A percentile compares a stretch with the other conserved stretches of the same genome.
Evolutionary conservation across 257 asterid species (phyloP).

Genomic region (Datura wrightii): DNA sequence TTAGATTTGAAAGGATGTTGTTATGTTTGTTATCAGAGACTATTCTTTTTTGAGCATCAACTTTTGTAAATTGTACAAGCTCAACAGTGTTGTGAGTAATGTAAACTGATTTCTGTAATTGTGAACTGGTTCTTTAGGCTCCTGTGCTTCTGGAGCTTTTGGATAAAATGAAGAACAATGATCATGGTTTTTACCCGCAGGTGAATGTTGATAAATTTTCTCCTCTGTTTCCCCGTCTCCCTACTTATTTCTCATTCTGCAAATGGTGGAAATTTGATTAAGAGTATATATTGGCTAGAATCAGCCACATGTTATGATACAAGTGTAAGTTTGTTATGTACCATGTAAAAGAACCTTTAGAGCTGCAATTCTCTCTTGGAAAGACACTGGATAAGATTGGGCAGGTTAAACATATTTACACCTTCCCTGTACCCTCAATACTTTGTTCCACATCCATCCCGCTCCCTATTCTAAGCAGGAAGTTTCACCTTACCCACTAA

Average conservation of each 20-base stretch:
- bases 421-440: not conserved
- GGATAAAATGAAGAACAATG: conserved; percentile 64
- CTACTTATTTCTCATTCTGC: not conserved
- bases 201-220: conserved; percentile 39
- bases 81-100: not conserved
- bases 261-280: not conserved
- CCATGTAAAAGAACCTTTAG: not conserved
- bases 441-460: not conserved
- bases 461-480: not conserved
- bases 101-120: conserved; percentile 22
- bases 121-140: conserved; percentile 52
- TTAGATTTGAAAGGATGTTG: not conserved
- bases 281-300: not conserved
- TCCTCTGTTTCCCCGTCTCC: not conserved
- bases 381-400: not conserved
- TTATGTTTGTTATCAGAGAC: not conserved
- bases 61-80: not conserved
- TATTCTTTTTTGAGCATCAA: not conserved
- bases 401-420: conserved; percentile 8
- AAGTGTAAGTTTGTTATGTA: not conserved
- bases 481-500: not conserved
- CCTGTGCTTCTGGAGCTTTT: conserved; percentile 78
- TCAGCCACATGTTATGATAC: not conserved
- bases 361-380: not conserved
- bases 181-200: conserved; percentile 70